Conservation (phyloP, 2,329 filamentous ascomycete species). For the Biscogniauxia mediterranea region DNA sequence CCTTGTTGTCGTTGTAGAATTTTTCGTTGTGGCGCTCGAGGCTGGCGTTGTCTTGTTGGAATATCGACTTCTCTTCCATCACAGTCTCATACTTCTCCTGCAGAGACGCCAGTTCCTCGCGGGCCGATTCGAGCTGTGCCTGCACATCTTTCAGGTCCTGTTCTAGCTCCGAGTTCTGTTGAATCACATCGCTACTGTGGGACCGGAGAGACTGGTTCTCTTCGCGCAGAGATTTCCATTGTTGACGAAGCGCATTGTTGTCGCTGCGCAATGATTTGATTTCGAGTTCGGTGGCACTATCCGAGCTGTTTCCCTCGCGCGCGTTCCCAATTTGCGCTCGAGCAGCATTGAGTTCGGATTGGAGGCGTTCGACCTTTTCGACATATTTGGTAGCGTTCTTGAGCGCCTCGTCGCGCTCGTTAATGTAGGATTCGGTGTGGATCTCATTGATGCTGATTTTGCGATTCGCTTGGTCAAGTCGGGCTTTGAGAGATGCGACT, state of each 20-base stretch:
- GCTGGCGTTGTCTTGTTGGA: slow-evolving; percentile 51
- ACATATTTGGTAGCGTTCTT: slow-evolving; percentile 54
- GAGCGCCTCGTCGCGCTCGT: slow-evolving; percentile 65
- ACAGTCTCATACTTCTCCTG: slow-evolving; percentile 30
- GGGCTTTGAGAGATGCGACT: slow-evolving; percentile 58
- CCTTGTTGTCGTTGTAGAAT: slow-evolving; percentile 50
- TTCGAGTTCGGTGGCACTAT: slow-evolving; percentile 39
- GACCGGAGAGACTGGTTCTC: slow-evolving; percentile 46
- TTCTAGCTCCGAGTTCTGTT: slow-evolving; percentile 45
- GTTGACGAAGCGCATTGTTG: slow-evolving; percentile 40
- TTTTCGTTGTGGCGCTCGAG: slow-evolving; percentile 55
- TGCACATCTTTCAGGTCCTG: slow-evolving; percentile 30
- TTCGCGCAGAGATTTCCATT: slow-evolving; percentile 42
- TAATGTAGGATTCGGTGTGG: slow-evolving; percentile 58
- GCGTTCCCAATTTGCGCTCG: slow-evolving; percentile 39
- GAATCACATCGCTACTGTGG: slow-evolving; percentile 40
- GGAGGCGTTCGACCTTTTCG: slow-evolving; percentile 48
- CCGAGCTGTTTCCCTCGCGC: slow-evolving; percentile 14
- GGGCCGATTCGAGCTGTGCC: slow-evolving; percentile 35
- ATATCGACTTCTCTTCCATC: slow-evolving; percentile 39
- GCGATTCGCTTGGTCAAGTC: slow-evolving; percentile 60
- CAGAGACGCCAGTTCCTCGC: slow-evolving; percentile 42
- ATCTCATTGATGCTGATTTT: slow-evolving; percentile 63
- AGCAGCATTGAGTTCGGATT: slow-evolving; percentile 42
- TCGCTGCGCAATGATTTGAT: slow-evolving; percentile 42